These are phyloP conservation scores for Mycena indigotica DNA, from an alignment of 768 basidiomycete genomes.

Conservation along the genomic window DNA sequence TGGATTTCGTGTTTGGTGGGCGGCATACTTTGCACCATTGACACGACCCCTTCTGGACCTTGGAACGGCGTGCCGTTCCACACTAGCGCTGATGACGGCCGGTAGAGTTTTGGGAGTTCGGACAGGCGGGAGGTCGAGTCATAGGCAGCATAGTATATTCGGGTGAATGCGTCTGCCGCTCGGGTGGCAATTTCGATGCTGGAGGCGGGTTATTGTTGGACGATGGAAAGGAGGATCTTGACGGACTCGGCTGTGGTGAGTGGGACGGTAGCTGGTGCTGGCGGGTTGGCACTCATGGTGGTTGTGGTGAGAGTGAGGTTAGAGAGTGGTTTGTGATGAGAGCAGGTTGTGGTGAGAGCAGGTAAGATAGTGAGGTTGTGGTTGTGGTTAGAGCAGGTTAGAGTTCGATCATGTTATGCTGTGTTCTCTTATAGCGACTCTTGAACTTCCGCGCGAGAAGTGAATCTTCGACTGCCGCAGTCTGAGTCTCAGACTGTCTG, in stretches of 20 bases:
- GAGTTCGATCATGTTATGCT: not conserved
- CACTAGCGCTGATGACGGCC: slow-evolving; percentile 70
- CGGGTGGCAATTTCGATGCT: slow-evolving; percentile 86
- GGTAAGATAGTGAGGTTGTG: too few relatives aligned
- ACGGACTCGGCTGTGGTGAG: slow-evolving; percentile 64
- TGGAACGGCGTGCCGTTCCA: slow-evolving; percentile 87
- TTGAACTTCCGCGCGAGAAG: too few relatives aligned
- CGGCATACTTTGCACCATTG: slow-evolving; percentile 73
- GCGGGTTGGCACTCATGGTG: slow-evolving; percentile 12
- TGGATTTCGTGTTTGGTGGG: slow-evolving; percentile 82
- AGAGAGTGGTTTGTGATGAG: too few relatives aligned
- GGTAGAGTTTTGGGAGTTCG: slow-evolving; percentile 82
- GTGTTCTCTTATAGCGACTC: too few relatives aligned
- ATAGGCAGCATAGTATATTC: slow-evolving; percentile 80
- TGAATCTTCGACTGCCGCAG: too few relatives aligned
- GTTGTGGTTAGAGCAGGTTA: too few relatives aligned
- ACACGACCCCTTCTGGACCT: slow-evolving; percentile 67
- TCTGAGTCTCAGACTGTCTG: too few relatives aligned
- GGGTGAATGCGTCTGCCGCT: slow-evolving; percentile 81
- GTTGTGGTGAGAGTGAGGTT: too few relatives aligned
- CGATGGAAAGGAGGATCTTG: slow-evolving; percentile 21
- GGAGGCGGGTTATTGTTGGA: slow-evolving; percentile 19
- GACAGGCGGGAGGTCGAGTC: slow-evolving; percentile 77
- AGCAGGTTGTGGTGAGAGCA: too few relatives aligned
- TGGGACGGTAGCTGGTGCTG: slow-evolving; percentile 26